Evolutionary conservation across 441 rosid genomes (phyloP).

Genomic region (Corymbia calophylla): DNA sequence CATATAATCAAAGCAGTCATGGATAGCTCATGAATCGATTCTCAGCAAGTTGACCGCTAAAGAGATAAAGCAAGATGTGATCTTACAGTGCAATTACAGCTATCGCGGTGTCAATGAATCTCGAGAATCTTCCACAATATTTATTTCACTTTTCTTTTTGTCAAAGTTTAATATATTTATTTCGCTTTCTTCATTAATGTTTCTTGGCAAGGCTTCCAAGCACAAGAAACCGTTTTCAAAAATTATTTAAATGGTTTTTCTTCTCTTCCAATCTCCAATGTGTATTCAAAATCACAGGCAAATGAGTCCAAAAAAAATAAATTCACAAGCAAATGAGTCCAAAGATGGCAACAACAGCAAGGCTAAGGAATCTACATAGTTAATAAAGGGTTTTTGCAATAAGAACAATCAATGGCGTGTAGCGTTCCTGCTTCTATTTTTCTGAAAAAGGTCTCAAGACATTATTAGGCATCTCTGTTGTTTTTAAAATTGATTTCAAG

Average conservation of each 20-base stretch:
- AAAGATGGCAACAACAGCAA: background rate
- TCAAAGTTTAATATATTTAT: background rate
- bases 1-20: background rate
- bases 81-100: background rate
- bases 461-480: background rate
- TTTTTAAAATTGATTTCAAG: background rate
- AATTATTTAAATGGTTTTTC: background rate
- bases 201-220: background rate
- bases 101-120: background rate
- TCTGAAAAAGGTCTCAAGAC: background rate
- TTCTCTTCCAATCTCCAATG: background rate
- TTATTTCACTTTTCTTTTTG: background rate
- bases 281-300: background rate
- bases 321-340: background rate
- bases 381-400: background rate
- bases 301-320: background rate
- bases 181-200: background rate
- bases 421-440: background rate
- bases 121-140: background rate
- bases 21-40: background rate
- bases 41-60: background rate
- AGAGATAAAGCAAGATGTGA: background rate
- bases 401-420: background rate
- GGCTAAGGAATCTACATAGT: background rate
- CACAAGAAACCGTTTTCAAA: background rate